Evolutionary conservation across 495 filamentous ascomycete species (phyloP).

Genomic region (Chaetomium tenue): DNA sequence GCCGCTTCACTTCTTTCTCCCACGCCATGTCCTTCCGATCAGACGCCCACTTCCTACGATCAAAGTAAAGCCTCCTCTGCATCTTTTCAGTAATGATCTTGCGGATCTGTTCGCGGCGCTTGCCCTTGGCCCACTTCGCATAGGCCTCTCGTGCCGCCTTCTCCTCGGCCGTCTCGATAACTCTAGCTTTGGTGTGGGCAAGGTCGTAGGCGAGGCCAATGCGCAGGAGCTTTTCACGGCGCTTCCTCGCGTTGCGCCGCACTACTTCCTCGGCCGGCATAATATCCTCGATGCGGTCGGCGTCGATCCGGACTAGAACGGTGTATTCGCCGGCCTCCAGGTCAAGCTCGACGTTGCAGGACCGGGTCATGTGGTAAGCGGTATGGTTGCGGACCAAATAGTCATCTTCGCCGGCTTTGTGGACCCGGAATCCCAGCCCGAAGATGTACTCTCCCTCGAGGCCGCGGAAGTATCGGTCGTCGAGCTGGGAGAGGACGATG

Average conservation of each 20-base stretch:
- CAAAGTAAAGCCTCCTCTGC: conserved; percentile 25
- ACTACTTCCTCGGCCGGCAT: conserved; percentile 68
- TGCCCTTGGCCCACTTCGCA: conserved; percentile 44
- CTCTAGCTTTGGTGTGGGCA: conserved; percentile 73
- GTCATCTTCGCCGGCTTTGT: conserved; percentile 75
- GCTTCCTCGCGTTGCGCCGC: conserved; percentile 55
- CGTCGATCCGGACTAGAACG: conserved; percentile 76
- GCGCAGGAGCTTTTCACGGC: conserved; percentile 78
- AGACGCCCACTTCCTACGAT: conserved; percentile 15
- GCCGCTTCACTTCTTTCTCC: conserved; percentile 36
- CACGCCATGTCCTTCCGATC: conserved; percentile 18
- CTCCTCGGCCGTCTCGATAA: conserved; percentile 64
- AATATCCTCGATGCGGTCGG: conserved; percentile 52
- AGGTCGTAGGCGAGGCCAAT: conserved; percentile 81
- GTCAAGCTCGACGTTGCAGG: conserved; percentile 76
- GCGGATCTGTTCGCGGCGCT: conserved; percentile 48
- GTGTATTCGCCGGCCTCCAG: conserved; percentile 80
- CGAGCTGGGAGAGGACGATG: conserved; percentile 78
- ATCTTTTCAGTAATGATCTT: conserved; percentile 31
- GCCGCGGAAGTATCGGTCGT: conserved; percentile 80
- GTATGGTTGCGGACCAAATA: conserved; percentile 80
- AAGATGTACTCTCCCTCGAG: conserved; percentile 81
- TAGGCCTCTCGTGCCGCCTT: conserved; percentile 49
- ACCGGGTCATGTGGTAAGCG: conserved; percentile 68
- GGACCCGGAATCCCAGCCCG: conserved; percentile 73